phyloP scores from a whole-genome alignment of 805 yeast genomes.

The Yamadazyma akitaensis region DNA sequence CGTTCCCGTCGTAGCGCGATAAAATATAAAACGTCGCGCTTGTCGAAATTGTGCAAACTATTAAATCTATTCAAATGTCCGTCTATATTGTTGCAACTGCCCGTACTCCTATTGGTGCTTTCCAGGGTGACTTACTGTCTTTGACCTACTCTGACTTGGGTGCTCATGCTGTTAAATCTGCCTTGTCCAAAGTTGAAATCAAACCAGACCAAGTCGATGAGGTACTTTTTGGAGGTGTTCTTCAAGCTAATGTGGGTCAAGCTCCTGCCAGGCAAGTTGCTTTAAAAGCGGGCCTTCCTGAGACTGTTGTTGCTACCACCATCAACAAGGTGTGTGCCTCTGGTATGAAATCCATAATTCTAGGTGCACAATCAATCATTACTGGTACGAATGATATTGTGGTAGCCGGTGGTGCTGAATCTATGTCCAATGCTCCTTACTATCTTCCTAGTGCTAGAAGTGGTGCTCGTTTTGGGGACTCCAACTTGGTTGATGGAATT shows the following conservation, averaged over 20 bases:
- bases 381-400: slow-evolving; percentile 90
- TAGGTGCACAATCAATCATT: slow-evolving; percentile 86
- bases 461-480: slow-evolving; percentile 89
- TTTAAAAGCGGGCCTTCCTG: slow-evolving; percentile 79
- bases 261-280: slow-evolving; percentile 99
- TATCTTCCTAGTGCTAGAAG: slow-evolving; percentile 65
- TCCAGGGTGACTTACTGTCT: slow-evolving; percentile 79
- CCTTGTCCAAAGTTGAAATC: slow-evolving; percentile 73
- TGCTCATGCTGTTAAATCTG: slow-evolving; percentile 86
- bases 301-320: slow-evolving; percentile 80
- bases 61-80: slow-evolving; percentile 1
- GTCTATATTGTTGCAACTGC: slow-evolving; percentile 91
- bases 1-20: slow-evolving; percentile 6
- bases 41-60: neutral
- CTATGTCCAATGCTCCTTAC: slow-evolving; percentile 95
- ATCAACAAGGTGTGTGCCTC: slow-evolving; percentile 97
- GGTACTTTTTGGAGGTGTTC: slow-evolving; percentile 86
- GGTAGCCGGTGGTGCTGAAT: slow-evolving; percentile 96
- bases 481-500: slow-evolving; percentile 77
- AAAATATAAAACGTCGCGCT: neutral
- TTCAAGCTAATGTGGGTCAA: slow-evolving; percentile 93
- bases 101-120: slow-evolving; percentile 95
- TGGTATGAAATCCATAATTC: slow-evolving; percentile 86
- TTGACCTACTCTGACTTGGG: slow-evolving; percentile 84
- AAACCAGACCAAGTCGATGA: slow-evolving; percentile 80